Conservation (phyloP, 257 asterid genomes). For the Solanum dulcamara region DNA sequence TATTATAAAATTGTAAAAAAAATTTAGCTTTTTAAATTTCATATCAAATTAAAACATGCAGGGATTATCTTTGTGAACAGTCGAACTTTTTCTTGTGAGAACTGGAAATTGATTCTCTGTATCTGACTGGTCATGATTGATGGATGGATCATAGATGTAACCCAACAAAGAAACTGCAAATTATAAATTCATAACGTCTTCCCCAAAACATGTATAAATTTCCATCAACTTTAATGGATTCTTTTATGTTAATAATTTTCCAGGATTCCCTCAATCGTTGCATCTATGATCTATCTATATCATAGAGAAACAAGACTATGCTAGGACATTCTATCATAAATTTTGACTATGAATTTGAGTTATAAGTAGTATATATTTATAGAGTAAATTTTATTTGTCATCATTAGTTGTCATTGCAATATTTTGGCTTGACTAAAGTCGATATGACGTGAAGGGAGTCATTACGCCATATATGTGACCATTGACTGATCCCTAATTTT, state of each 20-base stretch:
- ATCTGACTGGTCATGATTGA: slow-evolving; percentile 1
- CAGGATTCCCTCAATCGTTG: not conserved
- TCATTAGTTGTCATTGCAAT: not conserved
- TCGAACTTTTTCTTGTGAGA: not conserved
- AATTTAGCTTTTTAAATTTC: not conserved
- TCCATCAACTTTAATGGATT: not conserved
- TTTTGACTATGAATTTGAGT: not conserved
- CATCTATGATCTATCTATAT: too few relatives aligned
- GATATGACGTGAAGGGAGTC: slow-evolving; percentile 1
- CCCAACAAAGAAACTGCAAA: not conserved
- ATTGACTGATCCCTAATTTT: not conserved
- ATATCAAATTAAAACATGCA: not conserved
- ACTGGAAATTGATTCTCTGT: not conserved
- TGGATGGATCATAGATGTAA: not conserved
- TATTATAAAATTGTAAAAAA: too few relatives aligned
- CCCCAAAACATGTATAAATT: not conserved
- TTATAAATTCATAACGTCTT: not conserved
- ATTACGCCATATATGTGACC: not conserved
- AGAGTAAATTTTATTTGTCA: too few relatives aligned
- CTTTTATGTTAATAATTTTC: not conserved
- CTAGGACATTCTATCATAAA: not conserved
- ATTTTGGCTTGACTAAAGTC: not conserved
- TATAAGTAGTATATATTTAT: too few relatives aligned
- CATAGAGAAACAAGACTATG: not conserved
- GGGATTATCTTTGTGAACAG: not conserved